Percentiles rank a stretch among this genome's conserved stretches.
Conservation (phyloP, 805 yeast species). For the Saccharomyces eubayanus region DNA sequence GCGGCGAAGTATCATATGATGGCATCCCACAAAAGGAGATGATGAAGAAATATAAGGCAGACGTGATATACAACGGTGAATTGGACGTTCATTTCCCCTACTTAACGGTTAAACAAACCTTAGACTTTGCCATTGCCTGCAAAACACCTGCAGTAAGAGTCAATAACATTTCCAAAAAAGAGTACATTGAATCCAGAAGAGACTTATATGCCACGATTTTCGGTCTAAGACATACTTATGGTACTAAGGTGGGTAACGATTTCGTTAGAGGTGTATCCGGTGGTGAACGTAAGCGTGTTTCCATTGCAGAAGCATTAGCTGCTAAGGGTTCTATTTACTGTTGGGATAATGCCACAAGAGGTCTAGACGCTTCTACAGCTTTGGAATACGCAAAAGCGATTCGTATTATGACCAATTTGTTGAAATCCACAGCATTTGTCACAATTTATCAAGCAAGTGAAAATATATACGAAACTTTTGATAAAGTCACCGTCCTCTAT, state of each 20-base stretch:
- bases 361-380: conserved; percentile 65
- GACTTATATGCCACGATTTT: conserved; percentile 36
- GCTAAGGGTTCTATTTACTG: conserved; percentile 49
- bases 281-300: conserved; percentile 68
- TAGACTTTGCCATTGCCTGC: conserved; percentile 60
- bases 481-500: conserved; percentile 45
- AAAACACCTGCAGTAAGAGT: conserved; percentile 54
- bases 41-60: conserved; percentile 49
- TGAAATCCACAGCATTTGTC: conserved; percentile 46
- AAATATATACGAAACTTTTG: conserved; percentile 45
- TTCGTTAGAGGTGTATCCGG: conserved; percentile 66
- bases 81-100: conserved; percentile 71
- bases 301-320: conserved; percentile 50
- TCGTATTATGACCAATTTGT: conserved; percentile 43
- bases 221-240: conserved; percentile 47
- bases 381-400: conserved; percentile 55
- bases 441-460: conserved; percentile 58
- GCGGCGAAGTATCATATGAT: conserved; percentile 54
- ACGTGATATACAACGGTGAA: conserved; percentile 50
- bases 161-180: conserved; percentile 38
- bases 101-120: conserved; percentile 64
- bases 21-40: conserved; percentile 53
- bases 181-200: conserved; percentile 39
- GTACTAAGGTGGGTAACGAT: conserved; percentile 50
- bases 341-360: conserved; percentile 74